Base-by-base conservation (phyloP, 148 eudicot genomes). In the Rhododendron ovatum region DNA sequence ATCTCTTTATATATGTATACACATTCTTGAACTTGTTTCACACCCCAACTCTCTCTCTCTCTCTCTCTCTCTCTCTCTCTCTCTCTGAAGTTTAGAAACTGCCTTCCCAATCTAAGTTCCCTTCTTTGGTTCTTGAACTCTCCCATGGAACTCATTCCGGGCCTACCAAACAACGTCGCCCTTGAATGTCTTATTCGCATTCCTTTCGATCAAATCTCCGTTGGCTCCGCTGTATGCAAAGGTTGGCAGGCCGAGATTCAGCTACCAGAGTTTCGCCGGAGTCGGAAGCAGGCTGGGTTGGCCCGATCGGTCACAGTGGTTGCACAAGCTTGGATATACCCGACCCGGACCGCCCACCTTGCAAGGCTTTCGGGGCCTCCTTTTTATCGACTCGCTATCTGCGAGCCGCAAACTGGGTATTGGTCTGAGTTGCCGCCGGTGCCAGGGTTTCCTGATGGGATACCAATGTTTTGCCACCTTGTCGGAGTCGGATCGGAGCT, bases 381-480 rank as follows among this genome's bases (percentile, higher is more conserved):
- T 92, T 26, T 80, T 39, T 97, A 93, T 84, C 84, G 91, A 30
- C 90, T 97, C 10, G 87, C 89, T 0, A 55, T 93, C 0, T 89
- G 77, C n/a, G 96, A 95, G 18, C 95, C 93, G 67, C 88, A 55
- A 59, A 24, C 92, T 5, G 88, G 92, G 9, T 50, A 2, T 1
- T 93, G 98, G 98, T 77, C 89, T 0, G 91, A 90, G 74, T 77
- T 97, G 33, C 93, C 95, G 14, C 85, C 84, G 26, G 79, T 88
- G 1, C 94, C 96, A 13, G 92, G 91, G 4, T 63, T 85, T 59
- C 80, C 90, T 1, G 85, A 89, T 1, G 98, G 98, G 81, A 75
- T 97, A 67, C 99, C 98, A 14, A 71, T 95, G 91, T 92, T 95
- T 51, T 90, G 94, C 39, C 96, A 93, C 84, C 82, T 95, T 3